Percentiles rank a stretch among this genome's conserved stretches.
These are phyloP conservation scores for Pisolithus sp. DNA, from an alignment of 768 basidiomycete genomes.

Conservation along the genomic window DNA sequence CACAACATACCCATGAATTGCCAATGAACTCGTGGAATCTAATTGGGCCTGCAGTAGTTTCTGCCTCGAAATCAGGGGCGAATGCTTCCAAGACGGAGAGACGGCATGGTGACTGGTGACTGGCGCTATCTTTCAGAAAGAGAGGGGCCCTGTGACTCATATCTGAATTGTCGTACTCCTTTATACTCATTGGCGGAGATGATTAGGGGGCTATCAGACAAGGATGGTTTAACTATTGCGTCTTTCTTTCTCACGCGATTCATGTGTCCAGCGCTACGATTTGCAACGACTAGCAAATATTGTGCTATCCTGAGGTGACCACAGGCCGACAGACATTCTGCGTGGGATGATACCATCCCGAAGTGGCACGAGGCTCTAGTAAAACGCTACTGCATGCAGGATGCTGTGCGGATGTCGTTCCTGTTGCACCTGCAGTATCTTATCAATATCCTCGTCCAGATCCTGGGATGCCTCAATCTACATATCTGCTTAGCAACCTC, in stretches of 20 bases:
- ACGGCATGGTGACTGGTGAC: slow-evolving; percentile 28
- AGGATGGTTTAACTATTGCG: slow-evolving; percentile 41
- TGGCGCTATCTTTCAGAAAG: neutral
- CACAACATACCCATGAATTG: slow-evolving; percentile 67
- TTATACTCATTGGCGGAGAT: slow-evolving; percentile 10
- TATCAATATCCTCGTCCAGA: slow-evolving; percentile 86
- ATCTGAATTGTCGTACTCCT: no score
- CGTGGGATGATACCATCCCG: slow-evolving; percentile 12
- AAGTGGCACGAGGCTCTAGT: slow-evolving; percentile 42
- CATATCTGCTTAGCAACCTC: slow-evolving; percentile 1
- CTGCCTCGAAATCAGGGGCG: slow-evolving; percentile 88
- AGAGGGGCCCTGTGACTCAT: neutral
- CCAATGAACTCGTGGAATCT: slow-evolving; percentile 93
- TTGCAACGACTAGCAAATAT: neutral
- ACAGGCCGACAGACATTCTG: neutral
- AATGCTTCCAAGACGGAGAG: slow-evolving; percentile 79
- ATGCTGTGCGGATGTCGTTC: slow-evolving; percentile 89
- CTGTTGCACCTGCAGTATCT: slow-evolving; percentile 77
- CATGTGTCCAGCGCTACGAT: neutral
- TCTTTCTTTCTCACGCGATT: slow-evolving; percentile 55
- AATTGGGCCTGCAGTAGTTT: slow-evolving; percentile 83
- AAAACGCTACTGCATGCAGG: slow-evolving; percentile 87
- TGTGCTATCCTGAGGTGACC: neutral
- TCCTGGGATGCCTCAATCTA: slow-evolving; percentile 40
- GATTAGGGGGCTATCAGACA: slow-evolving; percentile 2